Evolutionary conservation across 2,329 filamentous ascomycete species (phyloP), one percentile per base, ranked within the genome.

Genomic region (Penicillium sp.): DNA sequence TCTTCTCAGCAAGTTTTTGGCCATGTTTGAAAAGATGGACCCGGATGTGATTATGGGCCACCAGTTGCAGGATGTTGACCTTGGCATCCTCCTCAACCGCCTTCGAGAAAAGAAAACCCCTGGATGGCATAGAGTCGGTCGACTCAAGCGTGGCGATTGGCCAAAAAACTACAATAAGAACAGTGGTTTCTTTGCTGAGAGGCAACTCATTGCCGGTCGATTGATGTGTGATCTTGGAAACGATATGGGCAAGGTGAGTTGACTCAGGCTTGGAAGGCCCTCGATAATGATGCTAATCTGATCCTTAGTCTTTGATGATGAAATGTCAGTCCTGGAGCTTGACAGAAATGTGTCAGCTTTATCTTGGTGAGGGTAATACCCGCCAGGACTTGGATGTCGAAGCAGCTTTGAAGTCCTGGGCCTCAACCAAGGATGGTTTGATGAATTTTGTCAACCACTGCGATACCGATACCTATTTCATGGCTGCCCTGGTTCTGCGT

Each of bases 241-340:
- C 72, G 95, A 99, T 66, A 90, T 96, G 70, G 95, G 95, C 74
- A 98, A 97, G 72, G 78, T 79, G 68, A 62, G 67, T 39, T 50
- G 44, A 24, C 42, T n/a, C n/a, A 13, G 13, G 46, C 19, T 13
- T 27, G 4, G 8, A 14, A 24, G 35, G 6, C 16, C 6, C 5
- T 33, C 26, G 16, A 42, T 31, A 11, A 19, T 10, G 24, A 33
- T 54, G 50, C 70, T 77, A 53, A 76, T 61, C 10, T 6, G 45
- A 6, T 44, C 4, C 44, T 45, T 65, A 81, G 80, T 97, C 93
- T 11, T 85, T 92, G 63, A 98, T 98, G 93, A 88, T 85, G 67
- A 96, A 96, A 78, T 99, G 95, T 74, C 93, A 97, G 75, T 96
- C 93, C 3, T 99, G 95, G 95, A 96, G 90, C 74, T 82, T 99